Base-by-base conservation (phyloP, 192 early-diverging fungal genomes). In the Chytriomyces sp. region DNA sequence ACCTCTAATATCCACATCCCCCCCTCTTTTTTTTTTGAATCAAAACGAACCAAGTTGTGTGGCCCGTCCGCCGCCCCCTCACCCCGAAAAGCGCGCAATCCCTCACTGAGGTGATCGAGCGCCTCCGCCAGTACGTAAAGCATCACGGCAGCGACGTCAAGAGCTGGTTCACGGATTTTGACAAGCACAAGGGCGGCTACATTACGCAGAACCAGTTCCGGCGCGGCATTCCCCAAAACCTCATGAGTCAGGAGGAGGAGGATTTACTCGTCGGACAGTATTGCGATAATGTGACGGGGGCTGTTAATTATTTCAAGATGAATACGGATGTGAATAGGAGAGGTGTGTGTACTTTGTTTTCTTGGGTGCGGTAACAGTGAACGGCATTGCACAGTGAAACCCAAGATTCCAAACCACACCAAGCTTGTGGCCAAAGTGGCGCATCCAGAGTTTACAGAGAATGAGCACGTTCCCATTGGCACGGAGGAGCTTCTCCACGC, bases 221-320 rank as follows among this genome's bases (percentile, higher is more conserved):
- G 19, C 74, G 85, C 7, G 85, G 83, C 3, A 74, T 86, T 33
- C 85, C 85, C 28, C 76, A 70, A 17, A 83, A 83, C 59, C 30
- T 86, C 12, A 59, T 86, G 26, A 78, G 70, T 22, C 41, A 59
- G 36, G 73, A 82, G 49, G 85, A 86, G 71, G 76, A 85, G 40
- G 85, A 86, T 31, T 30, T 83, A 19, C 56, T 86, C 26, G 41
- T 86, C 10, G 41, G 39, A 17, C 76, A 75, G 52, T 88, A 84
- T 58, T 75, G 76, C 22, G 80, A 75, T 53, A 63, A 74, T 10
- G 56, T 75, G 5, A 80, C 78, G 19, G 68, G 57, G 0, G 81
- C 78, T 32, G 84, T 88, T 36, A 88, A 88, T 71, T 88, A 88
- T 65, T 86, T 88, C 67, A 88, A 88, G 54, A 70, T 88, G 39